A percentile compares a stretch with the other conserved stretches of the same genome.
Conservation (phyloP, 139 green algal species). For the Chlamydomonas sphaeroides region DNA sequence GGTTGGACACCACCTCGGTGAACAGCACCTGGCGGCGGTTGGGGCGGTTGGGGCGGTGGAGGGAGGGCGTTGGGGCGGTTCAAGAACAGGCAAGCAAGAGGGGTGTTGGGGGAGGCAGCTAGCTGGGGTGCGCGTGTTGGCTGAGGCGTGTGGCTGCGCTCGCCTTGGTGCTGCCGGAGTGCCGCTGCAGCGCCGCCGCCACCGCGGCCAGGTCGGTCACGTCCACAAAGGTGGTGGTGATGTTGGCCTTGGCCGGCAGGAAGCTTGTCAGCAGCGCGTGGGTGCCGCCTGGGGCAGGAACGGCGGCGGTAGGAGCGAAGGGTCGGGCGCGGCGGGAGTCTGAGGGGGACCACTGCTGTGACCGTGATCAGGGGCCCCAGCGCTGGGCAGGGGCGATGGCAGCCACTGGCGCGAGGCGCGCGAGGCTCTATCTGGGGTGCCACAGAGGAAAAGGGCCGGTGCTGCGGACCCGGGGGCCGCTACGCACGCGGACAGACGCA, state of each 20-base stretch:
- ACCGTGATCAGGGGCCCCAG: too few relatives aligned
- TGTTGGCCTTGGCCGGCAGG: constrained; percentile 68
- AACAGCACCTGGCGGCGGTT: constrained; percentile 62
- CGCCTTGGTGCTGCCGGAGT: too few relatives aligned
- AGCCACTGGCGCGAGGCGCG: too few relatives aligned
- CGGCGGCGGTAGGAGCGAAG: background rate
- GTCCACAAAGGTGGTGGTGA: constrained; percentile 75
- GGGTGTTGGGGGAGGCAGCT: background rate
- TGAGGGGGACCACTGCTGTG: too few relatives aligned
- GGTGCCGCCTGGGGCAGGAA: constrained; percentile 61
- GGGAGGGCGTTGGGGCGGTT: too few relatives aligned
- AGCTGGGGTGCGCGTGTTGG: too few relatives aligned
- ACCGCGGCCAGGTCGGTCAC: constrained; percentile 70
- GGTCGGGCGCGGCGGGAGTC: background rate
- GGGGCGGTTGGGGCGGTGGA: background rate
- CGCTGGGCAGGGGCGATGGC: too few relatives aligned
- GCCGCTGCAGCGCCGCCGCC: constrained; percentile 43
- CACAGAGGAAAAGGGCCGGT: too few relatives aligned
- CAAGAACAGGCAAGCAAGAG: background rate
- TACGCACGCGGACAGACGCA: too few relatives aligned
- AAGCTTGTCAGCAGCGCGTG: constrained; percentile 70
- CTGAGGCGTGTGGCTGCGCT: too few relatives aligned
- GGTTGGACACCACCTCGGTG: constrained; percentile 75
- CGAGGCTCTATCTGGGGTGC: too few relatives aligned
- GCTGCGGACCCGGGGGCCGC: too few relatives aligned